A percentile compares a stretch with the other conserved stretches of the same genome.
phyloP scores from a whole-genome alignment of 2,329 filamentous ascomycete species.

The Neocucurbitaria cava region DNA sequence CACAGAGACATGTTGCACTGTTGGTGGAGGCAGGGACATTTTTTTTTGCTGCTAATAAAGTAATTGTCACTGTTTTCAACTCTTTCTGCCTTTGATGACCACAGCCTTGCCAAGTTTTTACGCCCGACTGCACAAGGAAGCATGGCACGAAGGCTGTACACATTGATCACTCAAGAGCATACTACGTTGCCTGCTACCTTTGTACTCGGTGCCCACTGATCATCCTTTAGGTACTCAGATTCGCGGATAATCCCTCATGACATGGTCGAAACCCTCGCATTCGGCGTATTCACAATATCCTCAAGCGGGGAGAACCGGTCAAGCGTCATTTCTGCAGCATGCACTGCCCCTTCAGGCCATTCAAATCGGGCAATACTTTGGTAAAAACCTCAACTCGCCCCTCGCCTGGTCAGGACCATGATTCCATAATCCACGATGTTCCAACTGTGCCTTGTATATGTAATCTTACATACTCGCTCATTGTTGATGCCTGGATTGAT shows the following conservation, averaged over 20 bases:
- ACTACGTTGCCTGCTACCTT: not conserved
- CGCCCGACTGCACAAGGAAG: not conserved
- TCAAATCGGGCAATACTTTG: not conserved
- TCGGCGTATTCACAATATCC: slow-evolving; percentile 1
- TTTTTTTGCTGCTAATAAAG: no score
- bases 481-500: not conserved
- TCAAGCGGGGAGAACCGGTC: slow-evolving; percentile 6
- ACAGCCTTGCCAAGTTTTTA: not conserved
- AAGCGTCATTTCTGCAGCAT: slow-evolving; percentile 4
- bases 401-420: slow-evolving; percentile 7
- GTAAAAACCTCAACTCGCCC: not conserved
- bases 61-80: no score
- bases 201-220: not conserved
- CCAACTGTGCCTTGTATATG: not conserved
- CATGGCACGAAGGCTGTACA: not conserved
- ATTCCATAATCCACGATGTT: no score
- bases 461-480: not conserved
- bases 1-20: slow-evolving; percentile 1
- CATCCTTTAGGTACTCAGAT: not conserved
- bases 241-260: not conserved
- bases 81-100: not conserved
- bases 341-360: slow-evolving; percentile 17
- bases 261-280: not conserved
- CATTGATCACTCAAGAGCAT: not conserved
- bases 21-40: slow-evolving; percentile 10